Percentiles rank a stretch among this genome's conserved stretches.
phyloP scores from a whole-genome alignment of 1,284 basidiomycete genomes.

The Xerocomus nothofagi region DNA sequence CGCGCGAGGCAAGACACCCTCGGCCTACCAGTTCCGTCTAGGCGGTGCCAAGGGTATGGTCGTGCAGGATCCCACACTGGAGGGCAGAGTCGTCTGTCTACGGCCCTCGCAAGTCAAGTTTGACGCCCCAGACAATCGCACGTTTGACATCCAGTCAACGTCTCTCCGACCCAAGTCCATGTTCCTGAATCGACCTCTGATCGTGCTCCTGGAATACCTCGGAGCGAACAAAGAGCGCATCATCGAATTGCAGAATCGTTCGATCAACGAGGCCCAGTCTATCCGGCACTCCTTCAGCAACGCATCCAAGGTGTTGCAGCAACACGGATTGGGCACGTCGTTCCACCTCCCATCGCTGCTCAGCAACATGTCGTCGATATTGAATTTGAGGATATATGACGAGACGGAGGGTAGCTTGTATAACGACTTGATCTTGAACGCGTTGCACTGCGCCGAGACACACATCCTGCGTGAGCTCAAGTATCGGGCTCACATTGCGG shows the following conservation, averaged over 20 bases:
- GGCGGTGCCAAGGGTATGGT: conserved; percentile 49
- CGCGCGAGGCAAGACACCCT: conserved; percentile 27
- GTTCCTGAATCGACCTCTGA: conserved; percentile 46
- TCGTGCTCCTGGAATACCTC: conserved; percentile 45
- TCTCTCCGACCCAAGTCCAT: conserved; percentile 41
- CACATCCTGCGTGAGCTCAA: conserved; percentile 53
- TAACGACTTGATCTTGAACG: conserved; percentile 35
- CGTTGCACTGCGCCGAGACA: conserved; percentile 36
- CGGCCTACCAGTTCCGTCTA: conserved; percentile 42
- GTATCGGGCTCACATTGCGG: conserved; percentile 46
- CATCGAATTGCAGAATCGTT: conserved; percentile 39
- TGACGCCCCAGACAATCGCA: conserved; percentile 37
- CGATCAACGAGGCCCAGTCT: conserved; percentile 38
- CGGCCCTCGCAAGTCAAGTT: conserved; percentile 53
- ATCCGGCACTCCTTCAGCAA: conserved; percentile 29
- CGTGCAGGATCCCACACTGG: conserved; percentile 41
- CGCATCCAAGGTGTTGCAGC: conserved; percentile 37
- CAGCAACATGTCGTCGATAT: conserved; percentile 30
- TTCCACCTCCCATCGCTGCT: conserved; percentile 45
- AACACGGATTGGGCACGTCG: conserved; percentile 45
- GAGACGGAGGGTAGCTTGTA: conserved; percentile 24
- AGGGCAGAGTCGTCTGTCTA: conserved; percentile 38
- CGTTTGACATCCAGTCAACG: conserved; percentile 47
- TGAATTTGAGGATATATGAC: conserved; percentile 30
- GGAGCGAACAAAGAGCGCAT: conserved; percentile 36